Base-by-base conservation (phyloP, 148 eudicot genomes). In the Selenicereus undatus region DNA sequence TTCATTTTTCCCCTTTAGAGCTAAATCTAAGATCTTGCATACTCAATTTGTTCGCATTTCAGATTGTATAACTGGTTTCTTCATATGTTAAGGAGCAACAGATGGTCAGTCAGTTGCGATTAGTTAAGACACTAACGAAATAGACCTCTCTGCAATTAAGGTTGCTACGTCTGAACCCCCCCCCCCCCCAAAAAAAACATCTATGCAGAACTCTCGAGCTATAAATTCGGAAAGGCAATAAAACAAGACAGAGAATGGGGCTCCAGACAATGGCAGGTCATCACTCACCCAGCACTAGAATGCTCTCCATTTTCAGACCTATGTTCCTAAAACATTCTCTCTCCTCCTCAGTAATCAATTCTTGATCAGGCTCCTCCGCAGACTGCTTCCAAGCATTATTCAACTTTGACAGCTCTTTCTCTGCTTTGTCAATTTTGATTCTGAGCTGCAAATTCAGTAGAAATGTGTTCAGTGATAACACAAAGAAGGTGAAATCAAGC, bases 301-400 rank as follows among this genome's bases (percentile, higher is more conserved):
- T 85, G 79, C 87, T 82, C 65, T 84, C 86, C 90, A 86, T 88
- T 89, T 86, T 96, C 83, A 92, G 70, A 74, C 92, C 95, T 73
- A 96, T 90, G 82, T 89, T 89, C 82, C 92, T 85, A 36, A 90
- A 87, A 85, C 95, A 93, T 69, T 74, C 89, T 80, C 98, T 91
- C 85, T 96, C 99, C 88, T 96, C 99, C 65, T 88, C 87, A 26
- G 99, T 88, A 39, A 96, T 84, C 81, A 90, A 80, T 87, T 96
- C 99, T 78, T 85, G 87, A 83, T 96, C 99, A 52, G 82, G 83
- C 58, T 92, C 95, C 65, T 77, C 75, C 82, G 87, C 93, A 54
- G 93, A 83, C 72, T 88, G 91, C 74, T 81, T 83, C 91, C 92
- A 91, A 60, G 82, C 80, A 29, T 87, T 83, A 83, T 90, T 85